Evolutionary conservation across 805 yeast species (phyloP).

Genomic region (Ogataea neopini): DNA sequence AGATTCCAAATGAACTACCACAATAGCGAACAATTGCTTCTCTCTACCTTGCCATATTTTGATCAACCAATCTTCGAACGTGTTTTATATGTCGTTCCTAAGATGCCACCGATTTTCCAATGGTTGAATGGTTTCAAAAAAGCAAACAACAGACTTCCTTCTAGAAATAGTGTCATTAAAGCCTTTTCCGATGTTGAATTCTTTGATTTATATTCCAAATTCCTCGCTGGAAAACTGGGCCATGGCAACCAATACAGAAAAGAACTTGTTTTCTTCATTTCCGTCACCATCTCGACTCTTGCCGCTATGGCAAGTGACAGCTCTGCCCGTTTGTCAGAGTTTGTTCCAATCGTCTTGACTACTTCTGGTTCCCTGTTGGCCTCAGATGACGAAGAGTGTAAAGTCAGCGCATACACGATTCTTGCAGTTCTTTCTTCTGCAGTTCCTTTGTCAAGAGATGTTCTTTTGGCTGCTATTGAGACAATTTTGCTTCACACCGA

Average conservation of each 20-base stretch:
- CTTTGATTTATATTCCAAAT: conserved; percentile 63
- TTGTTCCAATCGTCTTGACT: conserved; percentile 60
- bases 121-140: conserved; percentile 73
- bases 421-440: conserved; percentile 77
- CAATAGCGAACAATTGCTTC: conserved; percentile 69
- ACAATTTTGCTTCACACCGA: conserved; percentile 45
- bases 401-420: conserved; percentile 81
- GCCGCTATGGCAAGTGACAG: conserved; percentile 55
- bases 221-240: conserved; percentile 48
- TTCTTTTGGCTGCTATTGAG: conserved; percentile 60
- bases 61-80: conserved; percentile 72
- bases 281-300: conserved; percentile 66
- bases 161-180: conserved; percentile 67
- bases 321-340: conserved; percentile 44
- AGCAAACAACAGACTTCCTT: conserved; percentile 52
- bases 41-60: conserved; percentile 81
- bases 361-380: conserved; percentile 55
- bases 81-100: conserved; percentile 67
- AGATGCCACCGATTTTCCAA: conserved; percentile 75
- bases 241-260: conserved; percentile 62
- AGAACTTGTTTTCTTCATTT: conserved; percentile 77
- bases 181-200: conserved; percentile 72
- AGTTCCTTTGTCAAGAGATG: conserved; percentile 58
- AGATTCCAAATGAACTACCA: conserved; percentile 83
- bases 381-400: conserved; percentile 56